Conservation (phyloP, 257 asterid species). For the Dorcoceras hygrometricum region DNA sequence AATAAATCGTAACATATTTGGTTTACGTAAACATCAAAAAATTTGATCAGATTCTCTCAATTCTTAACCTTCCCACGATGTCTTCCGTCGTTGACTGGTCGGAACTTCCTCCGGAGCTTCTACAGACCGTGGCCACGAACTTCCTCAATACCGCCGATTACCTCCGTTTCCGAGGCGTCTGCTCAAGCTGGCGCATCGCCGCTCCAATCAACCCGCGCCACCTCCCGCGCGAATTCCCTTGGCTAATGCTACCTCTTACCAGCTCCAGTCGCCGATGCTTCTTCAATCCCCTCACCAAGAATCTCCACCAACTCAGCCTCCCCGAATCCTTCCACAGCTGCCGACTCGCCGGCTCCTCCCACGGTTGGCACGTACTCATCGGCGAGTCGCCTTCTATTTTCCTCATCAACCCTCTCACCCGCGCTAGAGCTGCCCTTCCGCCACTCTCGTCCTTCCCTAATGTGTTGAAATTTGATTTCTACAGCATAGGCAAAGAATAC, state of each 20-base stretch:
- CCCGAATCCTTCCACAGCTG: slow-evolving; percentile 58
- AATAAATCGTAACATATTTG: too few species aligned
- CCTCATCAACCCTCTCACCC: slow-evolving; percentile 71
- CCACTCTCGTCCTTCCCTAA: slow-evolving; percentile 55
- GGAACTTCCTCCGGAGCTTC: slow-evolving; percentile 67
- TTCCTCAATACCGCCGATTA: slow-evolving; percentile 47
- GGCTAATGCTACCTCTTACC: slow-evolving; percentile 78
- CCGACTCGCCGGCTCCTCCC: slow-evolving; percentile 78
- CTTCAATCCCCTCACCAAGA: slow-evolving; percentile 39
- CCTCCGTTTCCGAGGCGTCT: slow-evolving; percentile 70
- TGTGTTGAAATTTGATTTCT: slow-evolving; percentile 49
- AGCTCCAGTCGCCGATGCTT: slow-evolving; percentile 48
- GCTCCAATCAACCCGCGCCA: slow-evolving; percentile 13
- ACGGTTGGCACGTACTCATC: slow-evolving; percentile 64
- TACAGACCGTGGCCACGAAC: slow-evolving; percentile 37
- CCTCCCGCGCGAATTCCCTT: slow-evolving; percentile 75
- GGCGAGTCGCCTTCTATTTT: slow-evolving; percentile 67
- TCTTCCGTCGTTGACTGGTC: slow-evolving; percentile 55
- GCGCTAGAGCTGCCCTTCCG: slow-evolving; percentile 54
- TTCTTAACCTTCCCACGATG: slow-evolving; percentile 13
- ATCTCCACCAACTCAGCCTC: slow-evolving; percentile 44
- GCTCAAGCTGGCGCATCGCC: slow-evolving; percentile 15
- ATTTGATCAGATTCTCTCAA: too few species aligned
- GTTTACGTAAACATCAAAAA: too few species aligned
- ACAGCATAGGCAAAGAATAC: slow-evolving; percentile 63